These are phyloP conservation scores for Nothomitra cinnamomea DNA, from an alignment of 2,329 filamentous ascomycete species.

Conservation along the genomic window DNA sequence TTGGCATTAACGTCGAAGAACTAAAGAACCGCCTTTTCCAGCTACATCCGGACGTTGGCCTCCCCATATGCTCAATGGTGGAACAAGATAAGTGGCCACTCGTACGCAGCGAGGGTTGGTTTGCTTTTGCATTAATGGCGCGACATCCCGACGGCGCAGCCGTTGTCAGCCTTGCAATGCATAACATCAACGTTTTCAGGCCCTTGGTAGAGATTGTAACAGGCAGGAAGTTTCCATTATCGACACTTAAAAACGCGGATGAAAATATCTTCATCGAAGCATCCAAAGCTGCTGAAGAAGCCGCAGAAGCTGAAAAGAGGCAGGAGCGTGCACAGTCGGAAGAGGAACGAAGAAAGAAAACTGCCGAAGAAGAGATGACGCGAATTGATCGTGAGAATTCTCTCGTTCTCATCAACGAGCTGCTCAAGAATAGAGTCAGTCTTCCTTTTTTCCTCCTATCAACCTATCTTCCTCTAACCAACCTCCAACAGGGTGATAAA, in stretches of 20 bases:
- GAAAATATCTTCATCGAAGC: neutral
- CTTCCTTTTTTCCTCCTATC: neutral
- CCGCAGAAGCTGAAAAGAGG: slow-evolving; percentile 10
- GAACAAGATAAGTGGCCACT: slow-evolving; percentile 30
- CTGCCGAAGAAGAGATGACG: neutral
- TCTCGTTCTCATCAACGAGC: slow-evolving; percentile 22
- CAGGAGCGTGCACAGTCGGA: slow-evolving; percentile 11
- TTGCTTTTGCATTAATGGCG: slow-evolving; percentile 30
- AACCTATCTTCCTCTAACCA: neutral
- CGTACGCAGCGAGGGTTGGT: slow-evolving; percentile 31
- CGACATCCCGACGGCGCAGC: slow-evolving; percentile 18
- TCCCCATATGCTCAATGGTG: slow-evolving; percentile 26
- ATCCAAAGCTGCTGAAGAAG: slow-evolving; percentile 11
- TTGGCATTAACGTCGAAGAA: slow-evolving; percentile 10
- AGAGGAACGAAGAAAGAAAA: slow-evolving; percentile 14
- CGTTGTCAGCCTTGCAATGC: slow-evolving; percentile 21
- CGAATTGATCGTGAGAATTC: slow-evolving; percentile 23
- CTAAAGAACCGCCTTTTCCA: slow-evolving; percentile 17
- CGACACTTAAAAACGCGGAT: neutral
- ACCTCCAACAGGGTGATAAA: neutral
- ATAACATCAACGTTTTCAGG: slow-evolving; percentile 19
- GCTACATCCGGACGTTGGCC: slow-evolving; percentile 20
- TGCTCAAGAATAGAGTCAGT: slow-evolving; percentile 18
- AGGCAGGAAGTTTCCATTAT: neutral
- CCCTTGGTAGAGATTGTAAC: slow-evolving; percentile 20